phyloP scores from a whole-genome alignment of 2,329 filamentous ascomycete species.

The Exophiala calicioides region DNA sequence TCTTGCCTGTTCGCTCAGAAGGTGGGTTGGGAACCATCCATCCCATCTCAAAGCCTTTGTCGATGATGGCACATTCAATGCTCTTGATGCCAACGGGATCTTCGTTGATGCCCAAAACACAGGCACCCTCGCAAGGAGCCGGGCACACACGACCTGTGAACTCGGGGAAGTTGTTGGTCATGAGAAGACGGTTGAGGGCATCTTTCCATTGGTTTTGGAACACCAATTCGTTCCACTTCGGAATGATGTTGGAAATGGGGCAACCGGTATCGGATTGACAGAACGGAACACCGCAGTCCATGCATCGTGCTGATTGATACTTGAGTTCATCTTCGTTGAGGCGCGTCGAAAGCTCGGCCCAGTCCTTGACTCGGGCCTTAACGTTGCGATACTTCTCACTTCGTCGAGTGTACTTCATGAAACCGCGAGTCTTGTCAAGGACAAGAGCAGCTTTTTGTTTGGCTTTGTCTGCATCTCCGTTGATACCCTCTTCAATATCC shows the following conservation, averaged over 20 bases:
- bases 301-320: conserved; percentile 94
- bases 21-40: conserved; percentile 91
- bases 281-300: conserved; percentile 98
- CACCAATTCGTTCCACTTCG: conserved; percentile 90
- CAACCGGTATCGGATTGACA: conserved; percentile 96
- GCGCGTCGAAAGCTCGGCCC: conserved; percentile 84
- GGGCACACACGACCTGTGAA: conserved; percentile 97
- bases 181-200: conserved; percentile 83
- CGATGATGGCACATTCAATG: conserved; percentile 96
- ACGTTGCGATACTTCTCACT: conserved; percentile 89
- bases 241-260: conserved; percentile 96
- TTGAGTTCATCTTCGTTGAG: conserved; percentile 93
- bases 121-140: conserved; percentile 93
- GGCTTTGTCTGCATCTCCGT: conserved; percentile 73
- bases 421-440: conserved; percentile 95
- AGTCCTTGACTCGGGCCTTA: conserved; percentile 84
- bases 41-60: conserved; percentile 95
- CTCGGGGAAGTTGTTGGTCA: conserved; percentile 99
- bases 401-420: conserved; percentile 95
- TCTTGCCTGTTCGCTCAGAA: conserved; percentile 80
- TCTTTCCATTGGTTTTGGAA: conserved; percentile 80
- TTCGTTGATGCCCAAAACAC: conserved; percentile 93
- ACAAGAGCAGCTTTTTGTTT: conserved; percentile 88
- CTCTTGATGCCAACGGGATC: conserved; percentile 98
- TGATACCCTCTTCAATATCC: conserved; percentile 90